Conservation (phyloP, 73 alveolate genomes). For the Paramecium sexaurelia region DNA sequence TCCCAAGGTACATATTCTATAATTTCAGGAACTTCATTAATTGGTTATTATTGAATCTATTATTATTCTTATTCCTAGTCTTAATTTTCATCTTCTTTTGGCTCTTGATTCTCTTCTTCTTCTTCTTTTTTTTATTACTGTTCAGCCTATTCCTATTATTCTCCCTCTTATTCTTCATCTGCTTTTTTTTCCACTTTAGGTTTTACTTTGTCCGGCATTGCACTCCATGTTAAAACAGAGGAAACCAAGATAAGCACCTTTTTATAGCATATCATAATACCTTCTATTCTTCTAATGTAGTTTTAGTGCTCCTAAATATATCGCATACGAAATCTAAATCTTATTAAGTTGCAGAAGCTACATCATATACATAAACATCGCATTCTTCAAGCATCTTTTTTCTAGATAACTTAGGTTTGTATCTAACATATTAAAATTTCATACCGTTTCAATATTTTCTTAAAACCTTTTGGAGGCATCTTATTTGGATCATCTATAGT, state of each 20-base stretch:
- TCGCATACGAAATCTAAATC: conserved; percentile 58
- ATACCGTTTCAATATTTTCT: conserved; percentile 62
- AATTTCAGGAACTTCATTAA: conserved; percentile 64
- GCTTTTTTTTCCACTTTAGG: conserved; percentile 74
- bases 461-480: conserved; percentile 65
- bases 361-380: conserved; percentile 70
- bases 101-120: conserved; percentile 69
- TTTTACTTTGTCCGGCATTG: conserved; percentile 84
- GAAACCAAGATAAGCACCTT: conserved; percentile 86
- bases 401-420: conserved; percentile 62
- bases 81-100: conserved; percentile 70
- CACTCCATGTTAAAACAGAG: conserved; percentile 93
- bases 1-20: conserved; percentile 75
- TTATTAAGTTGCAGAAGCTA: conserved; percentile 26
- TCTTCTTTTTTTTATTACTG: conserved; percentile 62
- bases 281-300: conserved; percentile 68
- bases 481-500: conserved; percentile 37
- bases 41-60: not conserved
- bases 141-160: conserved; percentile 63
- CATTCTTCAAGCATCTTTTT: conserved; percentile 72
- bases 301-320: conserved; percentile 21
- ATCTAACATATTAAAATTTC: not conserved
- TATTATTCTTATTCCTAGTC: conserved; percentile 10
- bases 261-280: not conserved
- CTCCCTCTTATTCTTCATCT: conserved; percentile 73